Conservation (phyloP, 108 stramenopile species). For the Nitzschia sp. region DNA sequence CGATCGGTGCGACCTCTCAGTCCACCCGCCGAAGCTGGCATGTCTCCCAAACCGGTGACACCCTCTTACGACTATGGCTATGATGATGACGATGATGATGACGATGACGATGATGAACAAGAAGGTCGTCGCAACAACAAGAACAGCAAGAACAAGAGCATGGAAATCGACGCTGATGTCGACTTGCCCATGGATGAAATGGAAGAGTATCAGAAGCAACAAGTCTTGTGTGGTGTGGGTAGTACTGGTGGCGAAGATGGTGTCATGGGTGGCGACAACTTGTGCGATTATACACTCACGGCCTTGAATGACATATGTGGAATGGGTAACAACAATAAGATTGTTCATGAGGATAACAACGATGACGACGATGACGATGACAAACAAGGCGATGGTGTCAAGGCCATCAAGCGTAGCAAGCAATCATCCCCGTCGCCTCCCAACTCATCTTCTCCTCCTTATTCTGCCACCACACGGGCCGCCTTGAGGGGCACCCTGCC, state of each 20-base stretch:
- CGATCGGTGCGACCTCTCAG: slow-evolving; percentile 5
- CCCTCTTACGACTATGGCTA: no score
- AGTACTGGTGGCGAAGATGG: not conserved
- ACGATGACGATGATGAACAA: not conserved
- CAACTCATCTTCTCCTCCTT: not conserved
- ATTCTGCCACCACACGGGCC: not conserved
- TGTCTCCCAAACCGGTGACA: not conserved
- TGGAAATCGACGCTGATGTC: not conserved
- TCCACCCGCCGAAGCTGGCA: slow-evolving; percentile 2
- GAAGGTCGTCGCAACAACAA: not conserved
- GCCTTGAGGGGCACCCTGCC: not conserved
- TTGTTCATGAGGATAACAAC: no score
- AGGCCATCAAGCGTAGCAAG: no score
- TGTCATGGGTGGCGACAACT: not conserved
- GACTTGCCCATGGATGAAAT: slow-evolving; percentile 43
- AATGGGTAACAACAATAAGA: not conserved
- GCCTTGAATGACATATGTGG: slow-evolving; percentile 23
- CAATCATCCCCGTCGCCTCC: not conserved
- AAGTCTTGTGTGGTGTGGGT: slow-evolving; percentile 8
- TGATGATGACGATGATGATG: slow-evolving; percentile 6
- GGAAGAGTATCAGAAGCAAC: slow-evolving; percentile 8
- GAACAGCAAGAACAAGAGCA: not conserved
- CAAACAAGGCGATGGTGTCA: not conserved
- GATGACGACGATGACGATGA: not conserved
- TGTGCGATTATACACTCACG: slow-evolving; percentile 21